A percentile compares a stretch with the other conserved stretches of the same genome.
These are phyloP conservation scores for Candida methanosorbosa DNA, from an alignment of 805 yeast species.

Conservation along the genomic window DNA sequence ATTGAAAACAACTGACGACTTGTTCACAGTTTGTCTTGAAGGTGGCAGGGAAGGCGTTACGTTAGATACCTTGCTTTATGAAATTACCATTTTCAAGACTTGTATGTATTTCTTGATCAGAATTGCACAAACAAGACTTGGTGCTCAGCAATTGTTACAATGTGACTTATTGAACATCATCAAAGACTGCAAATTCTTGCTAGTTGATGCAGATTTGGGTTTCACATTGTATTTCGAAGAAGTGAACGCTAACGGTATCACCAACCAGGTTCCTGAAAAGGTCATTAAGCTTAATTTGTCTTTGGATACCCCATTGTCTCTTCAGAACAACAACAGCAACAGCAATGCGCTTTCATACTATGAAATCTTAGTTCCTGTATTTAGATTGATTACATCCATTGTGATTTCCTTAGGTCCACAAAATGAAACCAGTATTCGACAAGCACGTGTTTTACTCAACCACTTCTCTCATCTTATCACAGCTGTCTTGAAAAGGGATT, in stretches of 20 bases:
- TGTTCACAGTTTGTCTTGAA: constrained; percentile 31
- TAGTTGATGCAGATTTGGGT: constrained; percentile 76
- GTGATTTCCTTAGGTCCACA: constrained; percentile 72
- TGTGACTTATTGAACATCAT: constrained; percentile 62
- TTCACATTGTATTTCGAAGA: constrained; percentile 25
- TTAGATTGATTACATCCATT: constrained; percentile 62
- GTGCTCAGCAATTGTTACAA: constrained; percentile 71
- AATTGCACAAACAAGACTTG: constrained; percentile 66
- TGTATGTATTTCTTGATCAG: constrained; percentile 61
- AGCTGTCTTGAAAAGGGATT: constrained; percentile 35
- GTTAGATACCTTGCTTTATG: constrained; percentile 53
- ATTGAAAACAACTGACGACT: constrained; percentile 60
- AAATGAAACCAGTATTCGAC: constrained; percentile 48
- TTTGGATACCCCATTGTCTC: constrained; percentile 41
- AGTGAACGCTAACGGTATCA: constrained; percentile 1
- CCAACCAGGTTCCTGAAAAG: constrained; percentile 14
- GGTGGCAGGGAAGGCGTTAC: constrained; percentile 27
- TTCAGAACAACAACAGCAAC: constrained; percentile 8
- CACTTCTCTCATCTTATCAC: constrained; percentile 47
- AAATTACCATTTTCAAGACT: constrained; percentile 68
- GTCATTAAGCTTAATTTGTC: constrained; percentile 37
- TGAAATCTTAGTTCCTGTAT: constrained; percentile 64
- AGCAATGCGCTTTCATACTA: constrained; percentile 37
- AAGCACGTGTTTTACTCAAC: constrained; percentile 41
- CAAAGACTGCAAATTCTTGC: constrained; percentile 44